Evolutionary conservation across 1,139 yeast genomes (phyloP), one percentile per base, ranked within the genome.

Genomic region (Candida sp.): DNA sequence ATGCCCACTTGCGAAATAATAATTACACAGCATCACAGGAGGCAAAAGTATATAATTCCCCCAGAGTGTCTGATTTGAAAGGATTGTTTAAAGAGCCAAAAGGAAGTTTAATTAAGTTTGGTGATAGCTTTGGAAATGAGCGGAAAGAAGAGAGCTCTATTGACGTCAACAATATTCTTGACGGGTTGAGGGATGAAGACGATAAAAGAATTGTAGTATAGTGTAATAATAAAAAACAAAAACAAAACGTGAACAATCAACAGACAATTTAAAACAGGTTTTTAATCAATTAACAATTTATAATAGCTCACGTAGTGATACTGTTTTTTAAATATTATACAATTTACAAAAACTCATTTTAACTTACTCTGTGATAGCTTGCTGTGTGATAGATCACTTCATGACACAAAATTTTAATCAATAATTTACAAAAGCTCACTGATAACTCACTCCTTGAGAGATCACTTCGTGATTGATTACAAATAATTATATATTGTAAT

Each of bases 41-140:
- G 22, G 45, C 45, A 11, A 49, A 46, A 44, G 38, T 38, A 29
- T 33, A 46, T 7, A 51, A 48, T 38, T 55, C 68, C 5, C 79
- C 80, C 7, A 67, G 68, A 49, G 78, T 75, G 2, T 58, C 72
- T n/a, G 80, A 77, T 46, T 63, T 77, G 48, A 70, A 73, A 49
- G 75, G 48, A 50, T 58, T 32, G 41, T 46, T 35, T 29, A 38
- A 41, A 21, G 69, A 60, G 27, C 43, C 45, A 29, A 47, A 48
- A 41, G 42, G 45, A 7, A 3, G 38, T 41, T 15, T 39, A 38
- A 33, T 23, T 11, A 32, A 35, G 21, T 41, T 41, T 37, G 38
- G 32, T n/a, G 38, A 33, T 25, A 35, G 35, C 34, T 27, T 33
- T 22, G 35, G 33, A 11, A 38, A 38, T 11, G 22, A 38, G 21